Conservation (phyloP, 495 filamentous ascomycete genomes). For the Podospora fimiseda region DNA sequence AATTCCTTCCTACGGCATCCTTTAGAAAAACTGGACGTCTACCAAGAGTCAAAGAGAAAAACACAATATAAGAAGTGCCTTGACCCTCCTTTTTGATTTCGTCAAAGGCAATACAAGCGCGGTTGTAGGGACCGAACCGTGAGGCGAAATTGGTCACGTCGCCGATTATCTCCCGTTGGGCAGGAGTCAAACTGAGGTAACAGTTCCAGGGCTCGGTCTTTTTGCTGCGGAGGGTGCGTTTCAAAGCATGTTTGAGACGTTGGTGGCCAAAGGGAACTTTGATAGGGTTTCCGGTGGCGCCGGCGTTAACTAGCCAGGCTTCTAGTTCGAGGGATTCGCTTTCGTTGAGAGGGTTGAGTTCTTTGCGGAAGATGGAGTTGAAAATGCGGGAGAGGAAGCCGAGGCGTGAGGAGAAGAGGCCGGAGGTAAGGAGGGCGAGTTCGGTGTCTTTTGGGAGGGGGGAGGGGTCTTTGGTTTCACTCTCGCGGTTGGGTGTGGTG, state of each 20-base stretch:
- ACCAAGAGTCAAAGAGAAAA: neutral
- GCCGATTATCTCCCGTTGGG: neutral
- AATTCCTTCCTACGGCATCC: neutral
- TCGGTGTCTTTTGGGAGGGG: neutral
- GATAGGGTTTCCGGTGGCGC: neutral
- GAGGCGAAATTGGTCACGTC: neutral
- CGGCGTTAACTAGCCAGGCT: neutral
- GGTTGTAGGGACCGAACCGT: neutral
- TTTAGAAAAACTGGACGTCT: neutral
- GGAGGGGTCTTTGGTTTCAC: neutral
- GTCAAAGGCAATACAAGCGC: neutral
- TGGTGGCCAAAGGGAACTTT: neutral
- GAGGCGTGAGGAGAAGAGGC: neutral
- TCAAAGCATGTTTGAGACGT: neutral
- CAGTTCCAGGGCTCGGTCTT: neutral
- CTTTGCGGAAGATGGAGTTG: neutral
- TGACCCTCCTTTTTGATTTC: neutral
- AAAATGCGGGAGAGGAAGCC: neutral
- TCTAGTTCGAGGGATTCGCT: neutral
- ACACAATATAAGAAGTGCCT: neutral
- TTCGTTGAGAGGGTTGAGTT: neutral
- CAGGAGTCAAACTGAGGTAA: neutral
- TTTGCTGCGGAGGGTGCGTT: neutral
- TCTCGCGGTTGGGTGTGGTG: neutral
- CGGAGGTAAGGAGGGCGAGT: neutral